Base-by-base conservation (phyloP, 192 early-diverging fungal species). In the Coemansia aciculifera region DNA sequence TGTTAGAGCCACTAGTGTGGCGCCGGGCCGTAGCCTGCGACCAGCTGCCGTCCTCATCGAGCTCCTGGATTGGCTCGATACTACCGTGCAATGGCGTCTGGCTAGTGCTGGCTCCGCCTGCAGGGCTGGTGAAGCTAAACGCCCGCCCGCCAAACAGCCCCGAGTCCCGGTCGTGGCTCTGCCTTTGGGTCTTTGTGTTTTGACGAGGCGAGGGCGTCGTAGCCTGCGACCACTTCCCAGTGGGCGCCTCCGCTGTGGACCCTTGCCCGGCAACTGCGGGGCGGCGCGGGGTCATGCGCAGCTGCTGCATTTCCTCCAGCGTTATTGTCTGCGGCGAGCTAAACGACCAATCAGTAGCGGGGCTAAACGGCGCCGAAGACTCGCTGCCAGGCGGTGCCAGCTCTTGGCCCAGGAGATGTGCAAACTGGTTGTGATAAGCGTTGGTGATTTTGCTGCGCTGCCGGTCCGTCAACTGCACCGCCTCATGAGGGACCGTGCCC, bases 291-390 rank as follows among this genome's bases (percentile, higher is more conserved):
- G 66, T 64, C 66, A 63, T 66, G 37, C 79, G 75, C 39, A 75
- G 56, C 37, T 44, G 72, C 68, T 69, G 71, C 66, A 82, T 27
- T 46, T 77, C 79, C 19, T 82, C 79, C 7, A 82, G 71, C 15
- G 79, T 77, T 7, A 77, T 77, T 17, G 74, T 77, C 66, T 64
- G 79, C n/a, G 79, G 79, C 61, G 79, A 82, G 65, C 62, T 77
- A 39, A 74, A 77, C 59, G 75, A 74, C 46, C 68, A 70, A 15
- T 75, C 71, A 4, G 79, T 68, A 17, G 70, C 66, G 13, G 73
- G 61, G 42, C 79, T 77, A 0, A 65, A 34, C 9, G 71, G 67
- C 8, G 78, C 74, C 48, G 78, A 75, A 34, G 49, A 51, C 40
- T 60, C 59, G 38, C 63, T 66, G 3, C 44, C 67, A 15, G 38